Base-by-base conservation (phyloP, 176 grass and related monocot species). In the Musa itinerans region DNA sequence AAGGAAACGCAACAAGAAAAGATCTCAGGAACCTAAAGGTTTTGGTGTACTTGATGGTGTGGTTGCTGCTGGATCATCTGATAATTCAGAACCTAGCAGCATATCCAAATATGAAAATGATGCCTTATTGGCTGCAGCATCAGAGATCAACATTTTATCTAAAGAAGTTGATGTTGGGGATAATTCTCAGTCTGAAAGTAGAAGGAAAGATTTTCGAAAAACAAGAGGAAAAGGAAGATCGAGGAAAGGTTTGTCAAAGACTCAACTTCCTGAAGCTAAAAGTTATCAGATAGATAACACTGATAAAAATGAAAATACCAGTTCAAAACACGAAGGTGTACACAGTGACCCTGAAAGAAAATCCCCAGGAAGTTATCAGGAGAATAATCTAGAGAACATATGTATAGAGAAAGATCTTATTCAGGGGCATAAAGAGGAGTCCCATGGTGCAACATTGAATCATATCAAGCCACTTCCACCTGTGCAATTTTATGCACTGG, bases 21-120 rank as follows among this genome's bases (percentile, higher is more conserved):
- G 59, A 87, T 76, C 77, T 80, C 83, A 82, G 80, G 90, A 97
- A 78, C 87, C 86, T 81, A 97, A 90, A 85, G 94, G 94, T 52
- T 89, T 92, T 85, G 94, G 94, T 87, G 5, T 97, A 82, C 72
- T 97, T 52, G 90, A 97, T 83, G 94, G 94, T 70, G 68, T 84
- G 79, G 25, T 93, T 74, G 71, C 84, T 63, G 85, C 77, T 69
- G 78, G 78, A 66, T 77, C 85, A 82, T 83, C 58, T 85, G 90
- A 91, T 74, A 83, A 74, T 84, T 52, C 53, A 69, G 80, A 82
- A 27, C 86, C 86, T 55, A 64, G 83, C 79, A 91, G 88, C 82
- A 89, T 89, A 75, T 81, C 83, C 76, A 89, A 88, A 64, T 82
- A 90, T 54, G 94, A 97, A 85, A 93, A 84, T 81, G 81, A 84